Evolutionary conservation across 345 rosid genomes (phyloP).

Genomic region (Acer yangbiense): DNA sequence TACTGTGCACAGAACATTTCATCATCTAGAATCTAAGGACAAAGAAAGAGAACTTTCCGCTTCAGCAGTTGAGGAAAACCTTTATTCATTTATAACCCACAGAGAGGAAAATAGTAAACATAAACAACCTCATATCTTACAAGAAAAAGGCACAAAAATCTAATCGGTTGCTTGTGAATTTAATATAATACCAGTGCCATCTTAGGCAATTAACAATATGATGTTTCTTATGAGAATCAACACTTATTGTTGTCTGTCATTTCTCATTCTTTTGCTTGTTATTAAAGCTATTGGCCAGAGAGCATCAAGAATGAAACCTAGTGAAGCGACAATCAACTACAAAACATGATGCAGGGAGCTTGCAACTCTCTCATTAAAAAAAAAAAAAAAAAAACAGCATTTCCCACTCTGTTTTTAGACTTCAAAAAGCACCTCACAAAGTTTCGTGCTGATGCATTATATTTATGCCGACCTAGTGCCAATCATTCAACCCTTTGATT

Average conservation of each 20-base stretch:
- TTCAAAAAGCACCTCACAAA: background rate
- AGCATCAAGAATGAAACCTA: background rate
- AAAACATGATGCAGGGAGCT: background rate
- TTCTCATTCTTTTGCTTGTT: background rate
- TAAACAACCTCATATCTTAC: background rate
- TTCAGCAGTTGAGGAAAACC: background rate
- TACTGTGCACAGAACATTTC: background rate
- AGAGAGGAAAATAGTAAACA: background rate
- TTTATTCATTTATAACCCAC: background rate
- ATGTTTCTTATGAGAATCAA: background rate
- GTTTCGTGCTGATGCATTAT: no score
- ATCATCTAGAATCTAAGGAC: slow-evolving; percentile 3
- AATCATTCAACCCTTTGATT: no score
- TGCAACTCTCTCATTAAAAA: background rate
- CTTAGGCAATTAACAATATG: background rate
- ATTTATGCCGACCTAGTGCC: no score
- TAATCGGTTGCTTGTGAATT: background rate
- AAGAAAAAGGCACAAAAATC: background rate
- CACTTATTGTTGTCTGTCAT: background rate
- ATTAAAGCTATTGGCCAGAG: background rate
- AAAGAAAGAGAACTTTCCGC: background rate
- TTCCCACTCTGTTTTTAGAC: slow-evolving; percentile 1
- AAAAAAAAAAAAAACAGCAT: background rate
- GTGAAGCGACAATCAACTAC: background rate
- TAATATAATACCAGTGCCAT: background rate